These are phyloP conservation scores for Panellus pusillus DNA, from an alignment of 768 basidiomycete species.

Conservation along the genomic window DNA sequence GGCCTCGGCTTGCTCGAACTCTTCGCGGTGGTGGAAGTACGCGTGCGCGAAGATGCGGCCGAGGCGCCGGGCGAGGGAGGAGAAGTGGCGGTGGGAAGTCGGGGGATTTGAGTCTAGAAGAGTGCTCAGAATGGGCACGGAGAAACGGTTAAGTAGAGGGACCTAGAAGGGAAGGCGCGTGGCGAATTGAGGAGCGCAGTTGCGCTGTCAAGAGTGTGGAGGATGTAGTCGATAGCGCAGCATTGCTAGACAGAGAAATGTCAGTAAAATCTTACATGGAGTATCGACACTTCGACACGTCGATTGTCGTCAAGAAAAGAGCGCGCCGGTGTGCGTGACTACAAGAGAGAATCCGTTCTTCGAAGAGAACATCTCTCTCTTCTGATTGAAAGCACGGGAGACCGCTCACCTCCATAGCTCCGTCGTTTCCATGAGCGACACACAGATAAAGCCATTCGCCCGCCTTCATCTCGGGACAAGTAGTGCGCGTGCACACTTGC, in stretches of 20 bases:
- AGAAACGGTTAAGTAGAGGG: constrained; percentile 15
- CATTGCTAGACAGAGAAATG: constrained; percentile 61
- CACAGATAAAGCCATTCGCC: constrained; percentile 97
- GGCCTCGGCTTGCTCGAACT: constrained; percentile 86
- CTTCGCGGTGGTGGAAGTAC: constrained; percentile 92
- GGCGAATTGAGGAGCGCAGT: constrained; percentile 90
- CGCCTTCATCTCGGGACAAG: constrained; percentile 99
- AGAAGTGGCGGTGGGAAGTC: constrained; percentile 84
- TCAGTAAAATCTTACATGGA: too few relatives aligned
- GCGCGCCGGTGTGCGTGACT: too few relatives aligned
- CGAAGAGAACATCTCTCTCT: too few relatives aligned
- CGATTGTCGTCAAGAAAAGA: too few relatives aligned
- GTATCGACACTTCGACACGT: too few relatives aligned
- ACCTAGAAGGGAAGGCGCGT: constrained; percentile 91
- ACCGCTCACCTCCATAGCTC: constrained; percentile 88
- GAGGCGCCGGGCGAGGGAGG: constrained; percentile 85
- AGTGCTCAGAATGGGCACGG: constrained; percentile 2
- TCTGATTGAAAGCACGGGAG: too few relatives aligned
- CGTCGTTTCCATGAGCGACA: constrained; percentile 89
- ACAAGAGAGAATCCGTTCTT: too few relatives aligned
- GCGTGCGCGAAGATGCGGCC: constrained; percentile 96
- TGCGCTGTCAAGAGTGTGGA: constrained; percentile 91
- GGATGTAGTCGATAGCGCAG: constrained; percentile 95
- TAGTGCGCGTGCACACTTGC: constrained; percentile 79
- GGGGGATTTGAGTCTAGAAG: constrained; percentile 72